Percentiles rank a stretch among this genome's conserved stretches.
These are phyloP conservation scores for Musa schizocarpa DNA, from an alignment of 176 grass and related monocot genomes.

Conservation along the genomic window DNA sequence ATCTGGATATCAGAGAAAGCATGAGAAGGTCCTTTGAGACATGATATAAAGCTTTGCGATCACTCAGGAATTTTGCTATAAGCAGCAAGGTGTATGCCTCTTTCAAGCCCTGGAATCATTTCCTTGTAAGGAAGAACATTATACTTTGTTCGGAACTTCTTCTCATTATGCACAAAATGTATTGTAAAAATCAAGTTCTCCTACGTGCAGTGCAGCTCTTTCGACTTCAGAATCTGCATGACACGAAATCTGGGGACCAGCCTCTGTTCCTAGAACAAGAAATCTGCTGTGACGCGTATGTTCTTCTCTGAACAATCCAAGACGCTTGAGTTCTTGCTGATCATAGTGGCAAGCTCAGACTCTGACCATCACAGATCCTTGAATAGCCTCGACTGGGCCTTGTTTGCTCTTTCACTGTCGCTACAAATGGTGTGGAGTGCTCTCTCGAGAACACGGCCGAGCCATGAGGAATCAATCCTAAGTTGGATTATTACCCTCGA, in stretches of 20 bases:
- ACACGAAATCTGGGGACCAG: constrained; percentile 38
- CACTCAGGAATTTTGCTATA: background rate
- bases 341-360: constrained; percentile 22
- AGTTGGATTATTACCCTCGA: background rate
- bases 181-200: constrained; percentile 26
- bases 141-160: constrained; percentile 42
- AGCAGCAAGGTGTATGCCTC: constrained; percentile 35
- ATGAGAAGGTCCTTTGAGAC: background rate
- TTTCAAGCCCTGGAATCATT: constrained; percentile 30
- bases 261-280: constrained; percentile 34
- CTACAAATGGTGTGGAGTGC: background rate
- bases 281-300: constrained; percentile 25
- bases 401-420: background rate
- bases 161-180: constrained; percentile 24
- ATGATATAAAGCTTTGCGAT: background rate
- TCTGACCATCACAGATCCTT: constrained; percentile 34
- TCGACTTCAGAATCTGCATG: constrained; percentile 40
- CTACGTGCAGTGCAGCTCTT: constrained; percentile 26
- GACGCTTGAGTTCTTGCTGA: constrained; percentile 27
- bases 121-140: constrained; percentile 30
- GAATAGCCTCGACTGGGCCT: background rate
- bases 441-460: background rate
- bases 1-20: too few species aligned
- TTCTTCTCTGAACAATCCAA: constrained; percentile 39
- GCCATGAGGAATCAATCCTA: background rate